Base-by-base conservation (phyloP, 2,329 filamentous ascomycete species). In the Xylaria hypoxylon region DNA sequence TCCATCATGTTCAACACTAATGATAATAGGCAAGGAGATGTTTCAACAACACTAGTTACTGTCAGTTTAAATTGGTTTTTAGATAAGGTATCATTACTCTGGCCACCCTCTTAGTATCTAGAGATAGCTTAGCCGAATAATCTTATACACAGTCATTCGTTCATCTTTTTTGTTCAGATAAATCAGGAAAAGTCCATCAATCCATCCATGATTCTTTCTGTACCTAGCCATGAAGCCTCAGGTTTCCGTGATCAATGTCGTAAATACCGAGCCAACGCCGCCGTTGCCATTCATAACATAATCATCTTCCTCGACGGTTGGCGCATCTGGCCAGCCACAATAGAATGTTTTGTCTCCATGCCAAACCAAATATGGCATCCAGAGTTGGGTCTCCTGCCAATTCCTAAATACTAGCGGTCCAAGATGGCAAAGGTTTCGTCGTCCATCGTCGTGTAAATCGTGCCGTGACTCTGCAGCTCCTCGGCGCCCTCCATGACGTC, bases 391-490 rank as follows among this genome's bases (percentile, higher is more conserved):
- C 13, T 13, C 11, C 2, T 38, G 15, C 1, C n/a, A 10, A 19
- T 26, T 40, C 19, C n/a, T 7, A 35, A 22, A 31, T 17, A 55
- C 38, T 75, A 73, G 13, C 67, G 87, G 65, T 96, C 92, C 67
- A 97, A 82, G 69, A 97, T 83, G 48, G 93, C 93, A 90, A 92
- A 98, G 0, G 95, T 98, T 79, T 92, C 87, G 75, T 98, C 95
- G 80, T 98, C 94, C 6, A 97, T 86, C 10, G 96, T 99, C 31
- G 93, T 93, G 81, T 93, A 99, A 70, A 97, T 92, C 73, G 93
- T 77, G 33, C 94, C 93, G 62, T 87, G 81, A 2, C 84, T 84
- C 48, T 93, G 79, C 75, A 99, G 80, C 80, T 98, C 94, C 73
- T 97, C 93, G 10, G 92, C 89, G n/a, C 89, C 94, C 59, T 86